A percentile compares a stretch with the other conserved stretches of the same genome.
These are phyloP conservation scores for Saccharomyces mikatae DNA, from an alignment of 805 yeast genomes.

Conservation along the genomic window DNA sequence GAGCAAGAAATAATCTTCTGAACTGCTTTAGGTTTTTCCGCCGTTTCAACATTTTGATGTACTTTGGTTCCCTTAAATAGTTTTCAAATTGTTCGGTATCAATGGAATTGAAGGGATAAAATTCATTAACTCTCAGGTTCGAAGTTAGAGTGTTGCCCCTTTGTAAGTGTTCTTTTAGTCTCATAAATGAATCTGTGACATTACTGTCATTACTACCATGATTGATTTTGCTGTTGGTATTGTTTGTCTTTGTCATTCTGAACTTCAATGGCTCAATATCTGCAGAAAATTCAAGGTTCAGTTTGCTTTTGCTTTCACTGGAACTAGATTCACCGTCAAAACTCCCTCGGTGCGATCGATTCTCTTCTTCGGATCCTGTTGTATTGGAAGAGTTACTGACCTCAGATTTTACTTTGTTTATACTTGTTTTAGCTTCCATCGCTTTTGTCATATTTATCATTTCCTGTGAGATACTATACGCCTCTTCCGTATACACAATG, in stretches of 20 bases:
- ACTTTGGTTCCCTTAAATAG: constrained; percentile 44
- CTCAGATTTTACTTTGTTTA: background rate
- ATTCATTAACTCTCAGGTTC: background rate
- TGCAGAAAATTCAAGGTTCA: constrained; percentile 12
- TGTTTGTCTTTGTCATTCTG: constrained; percentile 9
- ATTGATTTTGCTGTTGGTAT: background rate
- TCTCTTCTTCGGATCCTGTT: background rate
- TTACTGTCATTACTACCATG: constrained; percentile 3
- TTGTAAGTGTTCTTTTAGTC: constrained; percentile 13
- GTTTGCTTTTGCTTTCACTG: background rate
- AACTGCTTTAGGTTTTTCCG: constrained; percentile 40
- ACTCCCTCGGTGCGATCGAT: background rate
- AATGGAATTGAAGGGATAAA: constrained; percentile 12
- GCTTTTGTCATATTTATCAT: background rate
- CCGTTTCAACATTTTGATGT: constrained; percentile 42
- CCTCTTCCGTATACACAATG: background rate
- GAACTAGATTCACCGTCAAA: background rate
- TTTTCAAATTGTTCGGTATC: constrained; percentile 34
- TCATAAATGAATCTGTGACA: constrained; percentile 7
- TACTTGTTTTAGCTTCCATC: background rate
- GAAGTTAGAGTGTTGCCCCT: background rate
- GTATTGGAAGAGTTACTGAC: background rate
- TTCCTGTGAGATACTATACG: background rate
- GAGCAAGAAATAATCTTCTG: constrained; percentile 54
- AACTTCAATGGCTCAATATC: constrained; percentile 22